Percentiles rank a stretch among this genome's conserved stretches.
Evolutionary conservation across 2,329 filamentous ascomycete genomes (phyloP).

Genomic region (Colletotrichum orbiculare): DNA sequence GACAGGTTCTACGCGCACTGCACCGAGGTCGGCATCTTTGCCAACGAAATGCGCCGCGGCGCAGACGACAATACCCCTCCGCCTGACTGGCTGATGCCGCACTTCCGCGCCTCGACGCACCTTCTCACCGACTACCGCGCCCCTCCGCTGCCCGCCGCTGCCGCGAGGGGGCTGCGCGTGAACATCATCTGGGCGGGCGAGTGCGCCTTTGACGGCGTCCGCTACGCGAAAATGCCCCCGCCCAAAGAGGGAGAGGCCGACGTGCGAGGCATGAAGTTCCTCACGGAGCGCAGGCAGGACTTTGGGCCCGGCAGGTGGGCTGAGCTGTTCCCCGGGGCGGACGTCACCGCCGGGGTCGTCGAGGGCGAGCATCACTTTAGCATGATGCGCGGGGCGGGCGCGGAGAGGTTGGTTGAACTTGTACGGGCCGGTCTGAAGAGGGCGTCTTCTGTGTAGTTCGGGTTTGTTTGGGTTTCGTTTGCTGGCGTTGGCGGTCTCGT

Average conservation of each 20-base stretch:
- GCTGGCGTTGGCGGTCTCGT: background rate
- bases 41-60: constrained; percentile 58
- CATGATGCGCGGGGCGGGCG: constrained; percentile 75
- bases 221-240: constrained; percentile 71
- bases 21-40: constrained; percentile 76
- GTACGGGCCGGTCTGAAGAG: background rate
- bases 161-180: constrained; percentile 67
- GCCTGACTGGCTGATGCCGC: constrained; percentile 77
- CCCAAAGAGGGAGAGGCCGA: constrained; percentile 69
- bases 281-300: constrained; percentile 78
- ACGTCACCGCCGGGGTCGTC: constrained; percentile 73
- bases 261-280: constrained; percentile 55
- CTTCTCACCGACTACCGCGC: constrained; percentile 71
- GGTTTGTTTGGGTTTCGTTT: background rate
- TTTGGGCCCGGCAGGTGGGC: constrained; percentile 78
- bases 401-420: background rate
- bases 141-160: constrained; percentile 69
- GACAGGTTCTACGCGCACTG: constrained; percentile 75
- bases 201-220: constrained; percentile 74
- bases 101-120: constrained; percentile 76
- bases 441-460: background rate
- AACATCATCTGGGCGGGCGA: constrained; percentile 78
- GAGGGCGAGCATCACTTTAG: constrained; percentile 76
- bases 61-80: constrained; percentile 58
- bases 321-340: constrained; percentile 68